Percentiles rank a stretch among this genome's conserved stretches.
phyloP scores from a whole-genome alignment of 768 basidiomycete genomes.

The Kwoniella dendrophila region DNA sequence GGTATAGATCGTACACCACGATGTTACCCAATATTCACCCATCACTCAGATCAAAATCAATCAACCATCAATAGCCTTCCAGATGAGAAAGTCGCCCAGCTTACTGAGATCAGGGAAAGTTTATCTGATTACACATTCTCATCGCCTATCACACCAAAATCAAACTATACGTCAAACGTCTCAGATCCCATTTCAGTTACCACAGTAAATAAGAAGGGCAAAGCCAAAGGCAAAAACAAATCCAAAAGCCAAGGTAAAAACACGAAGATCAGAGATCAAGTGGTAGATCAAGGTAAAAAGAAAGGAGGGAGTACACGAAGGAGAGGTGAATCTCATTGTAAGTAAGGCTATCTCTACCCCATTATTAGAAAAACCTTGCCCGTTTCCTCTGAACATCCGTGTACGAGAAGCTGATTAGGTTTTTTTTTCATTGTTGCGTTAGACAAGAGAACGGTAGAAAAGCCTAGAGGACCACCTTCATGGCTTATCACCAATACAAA shows the following conservation, averaged over 20 bases:
- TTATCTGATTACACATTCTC: too few species aligned
- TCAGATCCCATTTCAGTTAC: too few species aligned
- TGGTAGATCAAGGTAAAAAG: not conserved
- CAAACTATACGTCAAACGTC: not conserved
- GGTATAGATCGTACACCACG: too few species aligned
- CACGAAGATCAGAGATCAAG: too few species aligned
- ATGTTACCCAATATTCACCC: not conserved
- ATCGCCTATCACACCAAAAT: not conserved
- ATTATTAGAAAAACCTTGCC: not conserved
- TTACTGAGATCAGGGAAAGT: too few species aligned
- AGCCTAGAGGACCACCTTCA: slow-evolving; percentile 1
- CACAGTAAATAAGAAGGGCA: too few species aligned
- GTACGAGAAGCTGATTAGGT: not conserved
- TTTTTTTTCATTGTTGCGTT: not conserved
- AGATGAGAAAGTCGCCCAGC: not conserved
- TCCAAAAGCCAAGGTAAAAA: too few species aligned
- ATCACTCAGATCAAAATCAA: not conserved
- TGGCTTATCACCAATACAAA: not conserved
- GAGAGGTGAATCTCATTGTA: slow-evolving; percentile 7
- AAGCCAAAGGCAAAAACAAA: not conserved
- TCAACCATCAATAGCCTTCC: not conserved
- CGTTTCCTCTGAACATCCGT: not conserved
- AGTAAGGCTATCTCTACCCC: not conserved
- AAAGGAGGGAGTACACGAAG: slow-evolving; percentile 2
- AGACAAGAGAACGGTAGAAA: slow-evolving; percentile 3